A percentile compares a stretch with the other conserved stretches of the same genome.
phyloP scores from a whole-genome alignment of 129 eudicot genomes.

The Rutidosis leptorrhynchoides region DNA sequence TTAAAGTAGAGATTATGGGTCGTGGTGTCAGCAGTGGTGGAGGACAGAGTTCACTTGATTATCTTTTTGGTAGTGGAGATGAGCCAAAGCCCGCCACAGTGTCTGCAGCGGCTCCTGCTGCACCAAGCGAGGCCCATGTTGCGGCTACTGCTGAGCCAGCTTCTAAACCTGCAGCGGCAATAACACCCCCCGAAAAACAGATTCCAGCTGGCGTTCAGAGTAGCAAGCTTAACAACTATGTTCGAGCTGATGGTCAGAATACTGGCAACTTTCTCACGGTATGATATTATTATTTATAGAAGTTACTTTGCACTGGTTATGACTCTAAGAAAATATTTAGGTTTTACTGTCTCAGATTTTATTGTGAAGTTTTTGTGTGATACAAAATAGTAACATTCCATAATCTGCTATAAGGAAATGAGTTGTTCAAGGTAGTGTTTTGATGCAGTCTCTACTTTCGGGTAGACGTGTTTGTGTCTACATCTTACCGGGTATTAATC shows the following conservation, averaged over 20 bases:
- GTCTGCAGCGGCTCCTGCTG: slow-evolving; percentile 30
- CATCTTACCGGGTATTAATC: no score
- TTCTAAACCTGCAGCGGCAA: slow-evolving; percentile 40
- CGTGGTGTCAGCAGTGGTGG: slow-evolving; percentile 90
- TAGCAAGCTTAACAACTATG: slow-evolving; percentile 54
- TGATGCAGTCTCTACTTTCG: no score
- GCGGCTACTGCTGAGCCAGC: slow-evolving; percentile 34
- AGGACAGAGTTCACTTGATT: slow-evolving; percentile 68
- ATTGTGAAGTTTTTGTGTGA: neutral
- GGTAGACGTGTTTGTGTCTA: no score
- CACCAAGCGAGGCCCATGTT: slow-evolving; percentile 29
- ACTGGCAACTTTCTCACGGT: slow-evolving; percentile 83
- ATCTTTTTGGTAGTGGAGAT: slow-evolving; percentile 67
- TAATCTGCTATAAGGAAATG: neutral
- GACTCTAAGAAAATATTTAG: neutral
- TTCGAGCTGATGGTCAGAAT: slow-evolving; percentile 79
- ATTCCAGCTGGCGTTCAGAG: slow-evolving; percentile 75
- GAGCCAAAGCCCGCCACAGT: slow-evolving; percentile 52
- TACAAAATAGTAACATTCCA: neutral
- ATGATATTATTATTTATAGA: slow-evolving; percentile 27
- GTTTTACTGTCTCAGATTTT: neutral
- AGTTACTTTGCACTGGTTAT: slow-evolving; percentile 6
- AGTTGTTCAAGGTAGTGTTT: neutral
- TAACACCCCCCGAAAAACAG: slow-evolving; percentile 51
- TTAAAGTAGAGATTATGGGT: slow-evolving; percentile 46